Evolutionary conservation across 768 basidiomycete species (phyloP).

Genomic region (Saitozyma sp.): DNA sequence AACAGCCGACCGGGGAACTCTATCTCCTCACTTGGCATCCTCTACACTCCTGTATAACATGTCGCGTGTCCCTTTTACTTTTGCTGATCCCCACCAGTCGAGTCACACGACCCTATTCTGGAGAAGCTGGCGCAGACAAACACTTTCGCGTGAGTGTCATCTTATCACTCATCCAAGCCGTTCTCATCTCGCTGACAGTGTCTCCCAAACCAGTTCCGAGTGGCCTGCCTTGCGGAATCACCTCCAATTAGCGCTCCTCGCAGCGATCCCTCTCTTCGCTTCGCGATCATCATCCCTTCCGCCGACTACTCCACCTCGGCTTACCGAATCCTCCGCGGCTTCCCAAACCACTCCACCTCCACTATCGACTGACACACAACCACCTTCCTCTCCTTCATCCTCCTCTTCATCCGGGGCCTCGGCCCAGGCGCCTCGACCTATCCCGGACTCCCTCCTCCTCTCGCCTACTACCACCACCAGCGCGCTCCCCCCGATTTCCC

Average conservation of each 20-base stretch:
- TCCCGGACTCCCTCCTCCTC: too few relatives aligned
- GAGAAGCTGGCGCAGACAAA: constrained; percentile 28
- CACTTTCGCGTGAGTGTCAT: constrained; percentile 32
- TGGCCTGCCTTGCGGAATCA: constrained; percentile 39
- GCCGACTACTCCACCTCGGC: constrained; percentile 4
- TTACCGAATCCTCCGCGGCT: background rate
- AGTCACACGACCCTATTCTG: constrained; percentile 26
- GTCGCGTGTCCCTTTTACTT: too few relatives aligned
- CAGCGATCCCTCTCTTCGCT: constrained; percentile 25
- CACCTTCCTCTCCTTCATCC: background rate
- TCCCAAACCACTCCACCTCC: constrained; percentile 10
- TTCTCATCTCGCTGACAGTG: background rate
- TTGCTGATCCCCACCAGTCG: background rate
- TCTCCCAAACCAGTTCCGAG: constrained; percentile 26
- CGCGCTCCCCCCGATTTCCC: too few relatives aligned
- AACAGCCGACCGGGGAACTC: too few relatives aligned
- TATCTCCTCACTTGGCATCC: too few relatives aligned
- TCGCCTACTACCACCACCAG: too few relatives aligned
- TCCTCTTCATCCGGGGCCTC: background rate
- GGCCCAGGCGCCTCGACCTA: background rate
- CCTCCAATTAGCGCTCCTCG: constrained; percentile 28
- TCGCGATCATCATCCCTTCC: constrained; percentile 5
- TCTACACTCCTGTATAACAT: too few relatives aligned
- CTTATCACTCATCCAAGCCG: background rate
- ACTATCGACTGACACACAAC: background rate